phyloP scores from a whole-genome alignment of 2,329 filamentous ascomycete species.

The Penicillium sclerotigenum region DNA sequence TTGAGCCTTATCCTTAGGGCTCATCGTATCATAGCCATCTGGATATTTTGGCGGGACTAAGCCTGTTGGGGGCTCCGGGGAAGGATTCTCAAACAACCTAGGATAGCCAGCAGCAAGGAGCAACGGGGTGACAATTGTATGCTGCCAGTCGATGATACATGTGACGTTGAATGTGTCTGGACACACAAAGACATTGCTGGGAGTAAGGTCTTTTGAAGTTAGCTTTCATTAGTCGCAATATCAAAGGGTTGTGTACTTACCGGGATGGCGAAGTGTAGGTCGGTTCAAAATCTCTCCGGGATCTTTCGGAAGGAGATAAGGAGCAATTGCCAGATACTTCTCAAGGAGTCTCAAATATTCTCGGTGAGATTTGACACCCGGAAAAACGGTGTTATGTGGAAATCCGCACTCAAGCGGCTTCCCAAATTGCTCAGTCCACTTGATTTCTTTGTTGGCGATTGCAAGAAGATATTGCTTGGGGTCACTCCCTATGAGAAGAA shows the following conservation, averaged over 20 bases:
- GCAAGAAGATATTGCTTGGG: conserved; percentile 18
- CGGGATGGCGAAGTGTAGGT: conserved; percentile 23
- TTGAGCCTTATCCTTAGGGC: conserved; percentile 15
- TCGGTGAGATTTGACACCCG: conserved; percentile 14
- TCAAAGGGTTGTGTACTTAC: conserved; percentile 1
- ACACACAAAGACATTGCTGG: conserved; percentile 23
- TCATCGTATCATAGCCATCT: conserved; percentile 17
- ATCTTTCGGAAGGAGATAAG: conserved; percentile 21
- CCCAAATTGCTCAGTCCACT: conserved; percentile 18
- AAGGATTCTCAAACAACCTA: conserved; percentile 24
- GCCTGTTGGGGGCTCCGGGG: conserved; percentile 12
- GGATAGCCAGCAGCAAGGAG: conserved; percentile 22
- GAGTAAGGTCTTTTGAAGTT: conserved; percentile 21
- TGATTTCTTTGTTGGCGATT: conserved; percentile 18
- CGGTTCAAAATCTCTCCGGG: conserved; percentile 4
- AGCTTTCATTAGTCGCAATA: background rate
- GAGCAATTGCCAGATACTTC: conserved; percentile 22
- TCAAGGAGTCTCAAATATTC: conserved; percentile 21
- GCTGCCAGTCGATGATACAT: conserved; percentile 29
- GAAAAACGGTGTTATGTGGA: conserved; percentile 22
- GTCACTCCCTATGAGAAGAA: conserved; percentile 15
- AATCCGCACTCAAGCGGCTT: conserved; percentile 21
- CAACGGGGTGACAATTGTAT: conserved; percentile 19
- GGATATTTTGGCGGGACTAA: conserved; percentile 18
- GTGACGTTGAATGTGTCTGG: conserved; percentile 18